Base-by-base conservation (phyloP, 371 early-diverging fungal genomes). In the Vairimorpha apis region DNA sequence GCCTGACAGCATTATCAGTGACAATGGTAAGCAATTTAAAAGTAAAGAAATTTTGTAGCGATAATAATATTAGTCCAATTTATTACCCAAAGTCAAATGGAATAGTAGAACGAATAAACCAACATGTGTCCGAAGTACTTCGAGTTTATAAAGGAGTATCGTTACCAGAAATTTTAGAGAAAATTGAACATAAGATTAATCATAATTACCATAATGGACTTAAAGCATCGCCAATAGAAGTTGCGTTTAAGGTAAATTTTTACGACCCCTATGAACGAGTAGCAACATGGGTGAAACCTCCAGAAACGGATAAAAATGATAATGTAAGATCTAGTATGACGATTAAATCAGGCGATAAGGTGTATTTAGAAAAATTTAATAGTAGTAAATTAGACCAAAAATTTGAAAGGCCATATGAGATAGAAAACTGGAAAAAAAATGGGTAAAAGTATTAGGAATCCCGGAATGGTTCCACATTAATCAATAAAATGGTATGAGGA, bases 1-100 rank as follows among this genome's bases (percentile, higher is more conserved):
- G 18, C 60, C 60, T 29, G 3, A 3, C 5, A 25, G 18, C 2
- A 21, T 60, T 29, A 60, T 60, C 18, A 35, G 33, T 10, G 60
- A 60, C 18, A 60, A 60, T 60, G 60, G 60, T 10, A n/a, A 21
- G 16, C 60, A 60, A n/a, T 60, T 29, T 32, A 21, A 12, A 7
- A 33, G 35, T 37, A 60, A 60, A 37, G 38, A 60, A 38, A 25
- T n/a, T 33, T 60, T 37, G 3, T 60, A n/a, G 2, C 4, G 18
- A 41, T 2, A 37, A 10, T 35, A 21, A 38, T 35, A 60, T 60
- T 5, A 38, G 8, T 7, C 60, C 60, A 4, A 41, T 37, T 12
- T 60, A 60, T 60, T 14, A 60, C 16, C 60, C 30, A 18, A 14
- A 2, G 37, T 60, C 41, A 2, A 60, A 60, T 41, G 60, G 33